These are phyloP conservation scores for Penicillium sp. DNA, from an alignment of 2,329 filamentous ascomycete species.

Conservation along the genomic window DNA sequence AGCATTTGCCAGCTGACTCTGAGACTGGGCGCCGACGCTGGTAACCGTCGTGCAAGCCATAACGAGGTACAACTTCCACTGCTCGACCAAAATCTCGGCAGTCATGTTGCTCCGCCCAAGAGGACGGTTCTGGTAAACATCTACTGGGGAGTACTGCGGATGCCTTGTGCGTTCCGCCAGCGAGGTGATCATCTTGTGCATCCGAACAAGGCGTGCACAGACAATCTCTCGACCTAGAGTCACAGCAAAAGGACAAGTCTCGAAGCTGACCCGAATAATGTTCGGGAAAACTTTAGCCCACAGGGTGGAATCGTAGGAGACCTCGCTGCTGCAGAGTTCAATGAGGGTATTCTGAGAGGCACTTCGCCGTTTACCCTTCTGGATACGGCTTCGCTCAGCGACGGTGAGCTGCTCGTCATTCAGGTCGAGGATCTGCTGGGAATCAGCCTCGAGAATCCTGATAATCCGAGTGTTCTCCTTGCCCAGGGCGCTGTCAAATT, in stretches of 20 bases:
- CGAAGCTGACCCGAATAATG: slow-evolving; percentile 84
- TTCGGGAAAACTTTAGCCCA: slow-evolving; percentile 99
- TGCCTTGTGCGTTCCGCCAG: slow-evolving; percentile 73
- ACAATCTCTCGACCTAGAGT: slow-evolving; percentile 89
- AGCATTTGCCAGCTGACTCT: slow-evolving; percentile 60
- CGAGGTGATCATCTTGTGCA: slow-evolving; percentile 80
- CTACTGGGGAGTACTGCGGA: slow-evolving; percentile 41
- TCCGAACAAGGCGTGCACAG: slow-evolving; percentile 87
- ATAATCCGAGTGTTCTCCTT: slow-evolving; percentile 83
- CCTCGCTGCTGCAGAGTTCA: slow-evolving; percentile 92
- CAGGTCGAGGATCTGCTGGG: slow-evolving; percentile 83
- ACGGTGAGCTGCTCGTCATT: slow-evolving; percentile 83
- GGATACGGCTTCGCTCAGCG: slow-evolving; percentile 86
- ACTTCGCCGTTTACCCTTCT: slow-evolving; percentile 83
- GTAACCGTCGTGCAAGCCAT: slow-evolving; percentile 96
- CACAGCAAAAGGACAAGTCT: slow-evolving; percentile 88
- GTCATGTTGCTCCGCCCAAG: slow-evolving; percentile 62
- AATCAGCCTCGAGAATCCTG: slow-evolving; percentile 87
- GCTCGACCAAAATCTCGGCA: slow-evolving; percentile 86
- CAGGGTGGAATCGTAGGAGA: slow-evolving; percentile 88
- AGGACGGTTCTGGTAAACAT: slow-evolving; percentile 40
- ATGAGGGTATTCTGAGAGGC: slow-evolving; percentile 84
- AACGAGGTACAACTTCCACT: slow-evolving; percentile 96
- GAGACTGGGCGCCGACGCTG: slow-evolving; percentile 69
- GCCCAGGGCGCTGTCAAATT: slow-evolving; percentile 87